Evolutionary conservation across 2,329 filamentous ascomycete genomes (phyloP), one percentile per base, ranked within the genome.

Genomic region (Trichoderma breve): DNA sequence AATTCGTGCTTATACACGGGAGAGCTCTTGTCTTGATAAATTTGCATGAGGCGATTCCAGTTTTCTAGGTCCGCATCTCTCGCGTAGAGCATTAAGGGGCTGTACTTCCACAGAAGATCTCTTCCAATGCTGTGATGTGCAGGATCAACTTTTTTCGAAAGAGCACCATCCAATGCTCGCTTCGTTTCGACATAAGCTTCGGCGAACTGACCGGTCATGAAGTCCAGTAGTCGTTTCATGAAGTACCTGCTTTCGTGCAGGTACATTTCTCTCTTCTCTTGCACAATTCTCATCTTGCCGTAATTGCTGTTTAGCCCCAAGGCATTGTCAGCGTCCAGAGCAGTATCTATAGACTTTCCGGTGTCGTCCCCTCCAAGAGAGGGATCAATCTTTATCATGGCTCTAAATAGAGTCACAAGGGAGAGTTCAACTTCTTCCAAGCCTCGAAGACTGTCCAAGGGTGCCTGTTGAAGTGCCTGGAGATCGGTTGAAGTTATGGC

Each of bases 221-320:
- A 95, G 67, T 93, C 91, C 74, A 92, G 90, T 15, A 98, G 85
- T 61, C 95, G 89, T 73, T 91, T 89, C 77, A 97, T 87, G 79
- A 98, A 98, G 68, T 88, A 83, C 26, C 87, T 84, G 75, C 91
- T 94, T 79, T 97, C 93, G 15, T 90, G 86, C 71, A 91, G 86
- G 78, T 98, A 99, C 79, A 93, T 91, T 74, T 97, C 92, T 80
- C 94, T 96, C 87, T 97, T 98, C 81, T 98, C 94, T 76, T 94
- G 93, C 30, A 99, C 89, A 53, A 97, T 95, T 70, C 93, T 91
- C 95, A 99, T 98, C 76, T 93, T 92, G 39, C 93, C 93, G 74
- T 92, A 94, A 77, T 94, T 92, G 66, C 88, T 91, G 76, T 92
- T 90, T 47, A 92, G 88, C 5, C 86, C 85, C 30, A 82, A 81